These are phyloP conservation scores for Leccinum boreale DNA, from an alignment of 768 basidiomycete species.

Conservation along the genomic window DNA sequence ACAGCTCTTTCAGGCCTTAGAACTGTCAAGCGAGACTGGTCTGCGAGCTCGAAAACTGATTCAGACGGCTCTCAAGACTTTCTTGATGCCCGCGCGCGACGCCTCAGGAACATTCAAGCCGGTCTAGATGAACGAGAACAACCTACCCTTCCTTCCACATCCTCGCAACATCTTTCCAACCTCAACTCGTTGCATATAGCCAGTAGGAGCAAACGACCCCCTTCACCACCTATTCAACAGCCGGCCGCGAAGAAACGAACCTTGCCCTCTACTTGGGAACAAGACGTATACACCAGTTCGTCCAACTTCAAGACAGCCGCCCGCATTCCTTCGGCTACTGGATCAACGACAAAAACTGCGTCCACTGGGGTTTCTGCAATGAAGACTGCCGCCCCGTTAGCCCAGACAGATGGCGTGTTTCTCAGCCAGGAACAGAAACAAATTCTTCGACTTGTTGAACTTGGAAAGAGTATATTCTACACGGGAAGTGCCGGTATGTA, in stretches of 20 bases:
- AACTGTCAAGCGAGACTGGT: slow-evolving; percentile 62
- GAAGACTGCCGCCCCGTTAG: slow-evolving; percentile 3
- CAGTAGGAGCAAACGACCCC: slow-evolving; percentile 35
- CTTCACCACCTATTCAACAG: slow-evolving; percentile 15
- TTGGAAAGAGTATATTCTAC: slow-evolving; percentile 82
- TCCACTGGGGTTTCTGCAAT: slow-evolving; percentile 3
- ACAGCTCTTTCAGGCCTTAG: slow-evolving; percentile 55
- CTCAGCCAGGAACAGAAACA: slow-evolving; percentile 85
- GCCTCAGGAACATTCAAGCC: slow-evolving; percentile 58
- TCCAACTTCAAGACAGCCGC: slow-evolving; percentile 31
- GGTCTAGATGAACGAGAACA: slow-evolving; percentile 45
- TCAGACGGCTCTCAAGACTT: slow-evolving; percentile 20
- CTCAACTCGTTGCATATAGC: slow-evolving; percentile 15
- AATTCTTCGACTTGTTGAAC: slow-evolving; percentile 74
- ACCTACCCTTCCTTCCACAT: slow-evolving; percentile 15
- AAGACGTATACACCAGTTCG: slow-evolving; percentile 34
- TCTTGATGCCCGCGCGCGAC: slow-evolving; percentile 30
- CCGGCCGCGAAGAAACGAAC: slow-evolving; percentile 51
- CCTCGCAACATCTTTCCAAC: slow-evolving; percentile 11
- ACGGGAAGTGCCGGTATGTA: slow-evolving; percentile 92
- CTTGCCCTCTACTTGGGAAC: slow-evolving; percentile 50
- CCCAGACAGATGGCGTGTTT: slow-evolving; percentile 42
- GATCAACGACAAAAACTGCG: slow-evolving; percentile 8
- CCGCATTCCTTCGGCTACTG: slow-evolving; percentile 10
- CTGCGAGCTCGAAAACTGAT: slow-evolving; percentile 38